phyloP scores from a whole-genome alignment of 805 yeast species.

The Wickerhamiella azyma region DNA sequence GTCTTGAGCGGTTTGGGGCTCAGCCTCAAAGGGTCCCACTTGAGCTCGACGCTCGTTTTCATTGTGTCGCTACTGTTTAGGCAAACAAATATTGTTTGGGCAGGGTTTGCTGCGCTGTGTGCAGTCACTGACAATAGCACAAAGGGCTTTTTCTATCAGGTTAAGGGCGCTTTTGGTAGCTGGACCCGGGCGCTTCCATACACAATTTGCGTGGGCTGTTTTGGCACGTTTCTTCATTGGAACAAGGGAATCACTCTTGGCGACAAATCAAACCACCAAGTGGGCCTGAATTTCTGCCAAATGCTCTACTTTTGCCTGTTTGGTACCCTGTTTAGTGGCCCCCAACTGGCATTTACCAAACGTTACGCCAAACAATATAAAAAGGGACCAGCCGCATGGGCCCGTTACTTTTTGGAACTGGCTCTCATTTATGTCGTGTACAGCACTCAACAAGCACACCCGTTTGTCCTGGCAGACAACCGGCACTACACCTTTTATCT shows the following conservation, averaged over 20 bases:
- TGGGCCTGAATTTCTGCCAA: slow-evolving; percentile 64
- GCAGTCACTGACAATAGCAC: background rate
- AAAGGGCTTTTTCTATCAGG: slow-evolving; percentile 24
- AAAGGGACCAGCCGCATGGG: background rate
- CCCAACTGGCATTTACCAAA: slow-evolving; percentile 41
- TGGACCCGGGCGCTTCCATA: slow-evolving; percentile 11
- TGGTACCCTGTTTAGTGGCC: slow-evolving; percentile 50
- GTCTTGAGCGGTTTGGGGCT: slow-evolving; percentile 36
- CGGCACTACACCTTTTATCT: slow-evolving; percentile 86
- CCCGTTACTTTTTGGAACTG: slow-evolving; percentile 9
- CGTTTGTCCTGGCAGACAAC: slow-evolving; percentile 85
- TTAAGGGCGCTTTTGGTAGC: background rate
- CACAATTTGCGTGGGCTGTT: slow-evolving; percentile 30
- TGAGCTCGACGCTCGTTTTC: slow-evolving; percentile 40
- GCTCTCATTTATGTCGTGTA: slow-evolving; percentile 13
- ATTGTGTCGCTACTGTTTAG: slow-evolving; percentile 58
- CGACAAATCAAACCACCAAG: slow-evolving; percentile 72
- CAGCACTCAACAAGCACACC: slow-evolving; percentile 56
- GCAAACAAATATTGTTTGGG: slow-evolving; percentile 89
- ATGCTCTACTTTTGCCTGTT: slow-evolving; percentile 64
- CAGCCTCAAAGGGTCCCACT: slow-evolving; percentile 18
- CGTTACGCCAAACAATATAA: slow-evolving; percentile 2
- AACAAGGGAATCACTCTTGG: slow-evolving; percentile 88
- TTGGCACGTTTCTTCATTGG: slow-evolving; percentile 40
- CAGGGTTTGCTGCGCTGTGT: slow-evolving; percentile 34